Evolutionary conservation across 148 eudicot genomes (phyloP), one percentile per base, ranked within the genome.

Genomic region (Tetragonia tetragonoides): DNA sequence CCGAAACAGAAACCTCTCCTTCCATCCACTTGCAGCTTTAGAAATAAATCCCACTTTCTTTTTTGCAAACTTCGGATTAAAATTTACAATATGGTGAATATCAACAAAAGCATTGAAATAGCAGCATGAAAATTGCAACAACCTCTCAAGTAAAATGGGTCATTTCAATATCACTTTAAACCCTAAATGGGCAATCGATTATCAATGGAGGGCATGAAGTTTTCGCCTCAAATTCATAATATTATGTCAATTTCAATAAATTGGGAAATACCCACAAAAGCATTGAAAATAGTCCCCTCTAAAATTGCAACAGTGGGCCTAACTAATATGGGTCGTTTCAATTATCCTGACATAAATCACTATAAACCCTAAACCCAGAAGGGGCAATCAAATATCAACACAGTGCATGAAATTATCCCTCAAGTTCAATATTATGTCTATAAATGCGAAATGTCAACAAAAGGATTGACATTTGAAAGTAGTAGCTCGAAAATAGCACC

Each of bases 1-100:
- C 21, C 68, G 87, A 82, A 73, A 66, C 77, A 82, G 79, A 78
- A 24, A 47, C 73, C 81, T 77, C 79, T 21, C 18, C 66, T 51
- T 75, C 84, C 84, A 84, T 84, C 46, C 23, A 9, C 28, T 21
- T 37, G 9, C 40, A 11, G 57, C 14, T 69, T 46, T 12, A 62
- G 8, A n/a, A 24, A 12, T 38, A 16, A 34, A n/a, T 3, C 17
- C 67, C 51, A 5, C 41, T 16, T 23, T 54, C 73, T 67, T 24
- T 54, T 12, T 68, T 66, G 23, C 54, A 18, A 44, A 60, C 3
- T 12, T 3, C 3, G 49, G 7, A 66, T 47, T 66, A 53, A 20
- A 18, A 41, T 28, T 40, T 37, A 68, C 41, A 57, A 38, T 10
- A 56, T 38, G 47, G 54, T 5, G 66, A 49, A 65, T 65, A 61